A percentile compares a stretch with the other conserved stretches of the same genome.
These are phyloP conservation scores for Lumnitzera littorea DNA, from an alignment of 345 rosid genomes.

Conservation along the genomic window DNA sequence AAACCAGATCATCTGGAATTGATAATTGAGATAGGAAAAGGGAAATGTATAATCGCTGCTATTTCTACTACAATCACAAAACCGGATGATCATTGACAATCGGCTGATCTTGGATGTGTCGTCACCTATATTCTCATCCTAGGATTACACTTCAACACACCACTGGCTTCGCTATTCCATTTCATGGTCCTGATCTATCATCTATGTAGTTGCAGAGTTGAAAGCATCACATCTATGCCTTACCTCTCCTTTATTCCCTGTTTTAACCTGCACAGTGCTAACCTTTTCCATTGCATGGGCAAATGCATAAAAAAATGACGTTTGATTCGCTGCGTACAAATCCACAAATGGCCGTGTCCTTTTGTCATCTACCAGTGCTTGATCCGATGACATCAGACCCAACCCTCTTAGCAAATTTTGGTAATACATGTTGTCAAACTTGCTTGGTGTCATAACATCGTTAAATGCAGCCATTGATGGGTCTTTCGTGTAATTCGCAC, in stretches of 20 bases:
- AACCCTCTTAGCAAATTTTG: constrained; percentile 45
- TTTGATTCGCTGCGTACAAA: constrained; percentile 42
- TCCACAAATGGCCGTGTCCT: constrained; percentile 46
- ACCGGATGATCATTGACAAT: too few species aligned
- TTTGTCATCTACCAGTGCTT: constrained; percentile 34
- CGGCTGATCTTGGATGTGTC: too few species aligned
- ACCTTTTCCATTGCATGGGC: constrained; percentile 49
- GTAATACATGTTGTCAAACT: constrained; percentile 79
- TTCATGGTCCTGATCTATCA: neutral
- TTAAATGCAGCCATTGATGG: constrained; percentile 55
- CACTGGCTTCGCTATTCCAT: neutral
- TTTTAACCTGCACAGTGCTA: constrained; percentile 32
- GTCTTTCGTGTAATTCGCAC: constrained; percentile 35
- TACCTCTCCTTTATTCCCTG: constrained; percentile 43
- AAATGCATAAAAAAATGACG: constrained; percentile 40
- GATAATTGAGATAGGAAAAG: too few species aligned
- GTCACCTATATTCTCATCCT: too few species aligned
- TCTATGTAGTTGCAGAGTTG: constrained; percentile 20
- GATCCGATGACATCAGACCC: constrained; percentile 46
- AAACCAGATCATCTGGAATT: too few species aligned
- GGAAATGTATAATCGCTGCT: too few species aligned
- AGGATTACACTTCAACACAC: too few species aligned
- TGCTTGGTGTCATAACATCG: constrained; percentile 57
- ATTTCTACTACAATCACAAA: too few species aligned
- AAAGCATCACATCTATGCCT: constrained; percentile 54